Evolutionary conservation across 2,329 filamentous ascomycete species (phyloP).

Genomic region (Alternaria longipes): DNA sequence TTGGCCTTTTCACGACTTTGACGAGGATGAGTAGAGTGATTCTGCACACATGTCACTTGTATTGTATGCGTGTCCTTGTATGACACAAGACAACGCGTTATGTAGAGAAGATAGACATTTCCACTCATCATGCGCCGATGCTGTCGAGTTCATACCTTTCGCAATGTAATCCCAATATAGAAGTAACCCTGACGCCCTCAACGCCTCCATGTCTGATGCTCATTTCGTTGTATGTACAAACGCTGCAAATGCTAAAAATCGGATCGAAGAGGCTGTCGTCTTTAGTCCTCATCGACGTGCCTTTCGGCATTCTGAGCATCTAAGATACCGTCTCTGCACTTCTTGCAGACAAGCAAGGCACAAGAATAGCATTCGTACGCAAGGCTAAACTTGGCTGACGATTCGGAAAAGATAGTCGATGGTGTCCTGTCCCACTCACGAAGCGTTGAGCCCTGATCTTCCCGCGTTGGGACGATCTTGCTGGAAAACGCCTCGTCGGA

Average conservation of each 20-base stretch:
- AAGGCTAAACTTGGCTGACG: slow-evolving; percentile 26
- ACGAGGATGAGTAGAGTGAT: too few relatives aligned
- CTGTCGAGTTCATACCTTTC: not conserved
- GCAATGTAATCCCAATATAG: not conserved
- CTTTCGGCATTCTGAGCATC: slow-evolving; percentile 5
- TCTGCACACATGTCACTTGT: not conserved
- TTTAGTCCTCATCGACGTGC: not conserved
- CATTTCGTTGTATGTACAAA: not conserved
- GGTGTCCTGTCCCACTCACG: not conserved
- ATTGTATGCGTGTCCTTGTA: not conserved
- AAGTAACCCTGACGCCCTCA: not conserved
- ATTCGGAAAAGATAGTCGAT: not conserved
- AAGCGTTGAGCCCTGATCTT: not conserved
- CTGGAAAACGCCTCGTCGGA: slow-evolving; percentile 8
- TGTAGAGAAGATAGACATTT: not conserved
- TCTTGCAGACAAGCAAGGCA: slow-evolving; percentile 33
- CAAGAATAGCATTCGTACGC: slow-evolving; percentile 39
- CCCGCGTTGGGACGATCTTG: not conserved
- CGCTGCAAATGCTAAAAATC: not conserved
- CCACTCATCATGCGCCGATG: not conserved
- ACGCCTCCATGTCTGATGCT: not conserved
- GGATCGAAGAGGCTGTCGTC: too few relatives aligned
- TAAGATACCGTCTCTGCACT: slow-evolving; percentile 28
- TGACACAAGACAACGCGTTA: not conserved
- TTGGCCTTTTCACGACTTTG: too few relatives aligned